Conservation (phyloP, 345 rosid genomes). For the Eucalyptus camaldulensis region DNA sequence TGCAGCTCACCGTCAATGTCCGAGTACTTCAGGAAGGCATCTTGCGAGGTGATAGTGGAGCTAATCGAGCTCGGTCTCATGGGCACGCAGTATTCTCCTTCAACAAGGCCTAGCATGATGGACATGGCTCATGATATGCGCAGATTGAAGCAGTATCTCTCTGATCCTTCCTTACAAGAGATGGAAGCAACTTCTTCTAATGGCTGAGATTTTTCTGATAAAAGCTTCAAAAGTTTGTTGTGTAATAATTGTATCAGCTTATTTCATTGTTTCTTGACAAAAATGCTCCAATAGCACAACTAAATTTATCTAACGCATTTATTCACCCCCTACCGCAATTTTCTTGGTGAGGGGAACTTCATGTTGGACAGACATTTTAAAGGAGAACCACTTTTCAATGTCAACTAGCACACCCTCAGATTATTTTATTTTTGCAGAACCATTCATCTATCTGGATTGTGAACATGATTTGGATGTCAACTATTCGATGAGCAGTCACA, state of each 20-base stretch:
- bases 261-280: background rate
- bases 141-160: constrained; percentile 49
- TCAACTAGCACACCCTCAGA: background rate
- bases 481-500: background rate
- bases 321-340: background rate
- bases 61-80: constrained; percentile 70
- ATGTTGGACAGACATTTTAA: background rate
- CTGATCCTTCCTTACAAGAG: constrained; percentile 18
- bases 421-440: background rate
- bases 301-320: background rate
- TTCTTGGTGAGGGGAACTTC: background rate
- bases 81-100: constrained; percentile 60
- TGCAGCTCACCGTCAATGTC: constrained; percentile 20
- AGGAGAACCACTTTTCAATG: background rate
- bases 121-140: constrained; percentile 69
- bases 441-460: background rate
- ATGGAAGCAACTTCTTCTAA: constrained; percentile 11
- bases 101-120: constrained; percentile 34
- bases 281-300: background rate
- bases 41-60: constrained; percentile 52
- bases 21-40: constrained; percentile 8
- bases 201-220: background rate
- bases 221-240: background rate
- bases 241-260: constrained; percentile 1
- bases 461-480: background rate